Conservation (phyloP, 192 early-diverging fungal genomes). For the Paraglomus brasilianum region DNA sequence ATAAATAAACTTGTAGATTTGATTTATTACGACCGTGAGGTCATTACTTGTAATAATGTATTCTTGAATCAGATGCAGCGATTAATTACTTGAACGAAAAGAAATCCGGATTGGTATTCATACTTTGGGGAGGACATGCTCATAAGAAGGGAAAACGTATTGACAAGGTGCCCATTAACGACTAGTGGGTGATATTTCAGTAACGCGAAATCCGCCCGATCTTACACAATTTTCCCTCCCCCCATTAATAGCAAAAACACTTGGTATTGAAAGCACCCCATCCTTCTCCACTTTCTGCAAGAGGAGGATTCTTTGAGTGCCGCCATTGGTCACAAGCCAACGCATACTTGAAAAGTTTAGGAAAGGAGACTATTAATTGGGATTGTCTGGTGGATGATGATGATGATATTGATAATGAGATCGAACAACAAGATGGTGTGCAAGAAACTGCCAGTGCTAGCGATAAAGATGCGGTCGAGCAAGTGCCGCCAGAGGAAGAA, state of each 20-base stretch:
- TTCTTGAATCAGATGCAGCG: slow-evolving; percentile 59
- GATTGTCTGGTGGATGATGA: slow-evolving; percentile 37
- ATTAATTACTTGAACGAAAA: slow-evolving; percentile 68
- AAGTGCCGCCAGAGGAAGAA: no score
- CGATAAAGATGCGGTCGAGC: no score
- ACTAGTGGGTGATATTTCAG: neutral
- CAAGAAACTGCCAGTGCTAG: no score
- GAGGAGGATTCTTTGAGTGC: slow-evolving; percentile 84
- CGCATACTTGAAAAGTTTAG: slow-evolving; percentile 67
- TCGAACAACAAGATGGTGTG: no score
- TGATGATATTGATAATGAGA: neutral
- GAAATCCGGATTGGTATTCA: slow-evolving; percentile 74
- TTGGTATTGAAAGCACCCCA: slow-evolving; percentile 83
- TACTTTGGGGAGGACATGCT: slow-evolving; percentile 90
- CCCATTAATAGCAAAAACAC: slow-evolving; percentile 60
- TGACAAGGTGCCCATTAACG: slow-evolving; percentile 45
- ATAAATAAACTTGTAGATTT: neutral
- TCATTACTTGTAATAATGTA: neutral
- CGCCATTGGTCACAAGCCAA: slow-evolving; percentile 88
- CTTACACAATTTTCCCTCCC: slow-evolving; percentile 1
- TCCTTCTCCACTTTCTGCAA: slow-evolving; percentile 86
- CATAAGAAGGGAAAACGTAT: slow-evolving; percentile 80
- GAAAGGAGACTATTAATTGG: slow-evolving; percentile 70
- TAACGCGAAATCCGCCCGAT: neutral
- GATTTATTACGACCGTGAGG: neutral